These are phyloP conservation scores for Penicillium sp. DNA, from an alignment of 2,329 filamentous ascomycete genomes.

Conservation along the genomic window DNA sequence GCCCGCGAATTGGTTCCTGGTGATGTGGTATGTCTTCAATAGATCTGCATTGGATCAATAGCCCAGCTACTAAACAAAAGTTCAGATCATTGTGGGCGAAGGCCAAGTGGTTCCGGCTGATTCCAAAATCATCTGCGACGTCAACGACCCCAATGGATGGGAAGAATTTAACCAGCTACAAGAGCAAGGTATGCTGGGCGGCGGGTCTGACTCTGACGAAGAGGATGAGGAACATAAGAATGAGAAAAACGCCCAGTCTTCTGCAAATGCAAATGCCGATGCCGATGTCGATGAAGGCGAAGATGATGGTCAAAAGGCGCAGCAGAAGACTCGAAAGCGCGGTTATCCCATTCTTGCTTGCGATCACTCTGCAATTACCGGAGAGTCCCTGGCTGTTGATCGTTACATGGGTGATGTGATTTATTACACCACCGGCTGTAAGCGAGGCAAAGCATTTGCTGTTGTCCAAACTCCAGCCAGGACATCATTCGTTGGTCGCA, in stretches of 20 bases:
- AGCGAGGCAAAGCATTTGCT: constrained; percentile 76
- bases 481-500: constrained; percentile 76
- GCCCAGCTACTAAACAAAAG: constrained; percentile 20
- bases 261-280: constrained; percentile 7
- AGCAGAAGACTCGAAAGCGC: constrained; percentile 41
- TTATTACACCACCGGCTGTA: constrained; percentile 81
- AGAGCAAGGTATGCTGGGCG: constrained; percentile 63
- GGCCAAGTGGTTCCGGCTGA: constrained; percentile 73
- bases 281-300: constrained; percentile 20
- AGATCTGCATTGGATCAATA: too few species aligned
- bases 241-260: constrained; percentile 51
- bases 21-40: constrained; percentile 71
- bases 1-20: constrained; percentile 75
- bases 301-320: constrained; percentile 12
- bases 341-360: constrained; percentile 70
- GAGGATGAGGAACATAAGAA: constrained; percentile 58
- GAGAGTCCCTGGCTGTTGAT: constrained; percentile 75
- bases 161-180: constrained; percentile 68
- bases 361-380: constrained; percentile 80
- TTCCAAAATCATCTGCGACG: constrained; percentile 72
- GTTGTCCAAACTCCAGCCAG: constrained; percentile 70
- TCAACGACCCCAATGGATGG: constrained; percentile 69
- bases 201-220: constrained; percentile 55
- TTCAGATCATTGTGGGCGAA: constrained; percentile 70
- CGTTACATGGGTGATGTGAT: constrained; percentile 71